Percentiles rank a stretch among this genome's conserved stretches.
These are phyloP conservation scores for Fusarium torulosum DNA, from an alignment of 2,329 filamentous ascomycete genomes.

Conservation along the genomic window DNA sequence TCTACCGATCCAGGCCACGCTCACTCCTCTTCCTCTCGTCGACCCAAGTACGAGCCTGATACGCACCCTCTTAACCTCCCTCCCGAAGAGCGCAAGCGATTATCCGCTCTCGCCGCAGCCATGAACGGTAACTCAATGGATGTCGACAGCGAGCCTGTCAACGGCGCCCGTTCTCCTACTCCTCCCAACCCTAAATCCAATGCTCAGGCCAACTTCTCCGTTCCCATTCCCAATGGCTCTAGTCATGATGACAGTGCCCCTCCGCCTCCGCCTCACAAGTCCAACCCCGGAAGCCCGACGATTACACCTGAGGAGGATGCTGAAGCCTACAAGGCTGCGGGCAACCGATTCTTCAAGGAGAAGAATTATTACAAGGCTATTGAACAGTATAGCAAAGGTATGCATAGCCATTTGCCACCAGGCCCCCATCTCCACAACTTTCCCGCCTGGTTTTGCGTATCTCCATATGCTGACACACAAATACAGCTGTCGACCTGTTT, in stretches of 20 bases:
- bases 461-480: constrained; percentile 37
- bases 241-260: constrained; percentile 65
- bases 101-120: constrained; percentile 73
- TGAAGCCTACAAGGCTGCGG: constrained; percentile 90
- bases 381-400: constrained; percentile 95
- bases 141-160: constrained; percentile 74
- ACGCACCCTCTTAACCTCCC: constrained; percentile 91
- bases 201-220: constrained; percentile 61
- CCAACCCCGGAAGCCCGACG: constrained; percentile 70
- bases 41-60: constrained; percentile 72
- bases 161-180: constrained; percentile 61
- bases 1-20: constrained; percentile 60
- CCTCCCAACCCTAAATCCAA: constrained; percentile 58
- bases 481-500: constrained; percentile 84
- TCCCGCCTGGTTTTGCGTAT: constrained; percentile 5
- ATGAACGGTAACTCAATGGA: constrained; percentile 80
- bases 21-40: constrained; percentile 61
- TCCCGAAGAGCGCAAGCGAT: constrained; percentile 85
- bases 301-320: constrained; percentile 76
- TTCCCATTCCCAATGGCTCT: constrained; percentile 64
- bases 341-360: constrained; percentile 97
- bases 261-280: constrained; percentile 78
- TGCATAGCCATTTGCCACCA: constrained; percentile 33
- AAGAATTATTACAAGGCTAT: constrained; percentile 90
- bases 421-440: constrained; percentile 3